phyloP scores from a whole-genome alignment of 2,329 filamentous ascomycete genomes.

The Epichloe festucae region DNA sequence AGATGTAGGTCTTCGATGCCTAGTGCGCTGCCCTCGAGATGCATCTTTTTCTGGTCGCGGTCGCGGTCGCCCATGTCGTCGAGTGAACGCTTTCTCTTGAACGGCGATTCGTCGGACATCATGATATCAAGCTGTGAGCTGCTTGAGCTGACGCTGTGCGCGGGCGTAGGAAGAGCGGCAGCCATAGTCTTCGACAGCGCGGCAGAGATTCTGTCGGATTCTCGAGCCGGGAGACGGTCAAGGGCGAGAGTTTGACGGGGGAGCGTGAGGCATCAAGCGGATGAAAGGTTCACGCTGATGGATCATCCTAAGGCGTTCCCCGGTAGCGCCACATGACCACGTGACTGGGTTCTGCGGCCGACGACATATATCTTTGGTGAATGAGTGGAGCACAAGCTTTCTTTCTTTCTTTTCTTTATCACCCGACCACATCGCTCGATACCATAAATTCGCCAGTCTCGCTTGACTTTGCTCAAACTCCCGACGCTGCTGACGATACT shows the following conservation, averaged over 20 bases:
- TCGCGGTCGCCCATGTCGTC: slow-evolving; percentile 44
- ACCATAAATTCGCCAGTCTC: slow-evolving; percentile 24
- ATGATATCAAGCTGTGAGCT: slow-evolving; percentile 30
- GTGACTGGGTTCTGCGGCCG: not conserved
- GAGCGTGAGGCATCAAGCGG: slow-evolving; percentile 55
- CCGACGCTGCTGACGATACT: slow-evolving; percentile 33
- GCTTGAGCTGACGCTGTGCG: slow-evolving; percentile 48
- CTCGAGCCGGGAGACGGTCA: slow-evolving; percentile 36
- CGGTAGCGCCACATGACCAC: not conserved
- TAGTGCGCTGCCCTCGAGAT: slow-evolving; percentile 46
- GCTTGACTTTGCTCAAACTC: slow-evolving; percentile 16
- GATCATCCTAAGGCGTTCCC: not conserved
- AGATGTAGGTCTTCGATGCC: slow-evolving; percentile 52
- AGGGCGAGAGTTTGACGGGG: slow-evolving; percentile 40
- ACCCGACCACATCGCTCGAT: slow-evolving; percentile 30
- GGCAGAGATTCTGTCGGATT: slow-evolving; percentile 36
- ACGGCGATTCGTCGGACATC: slow-evolving; percentile 39
- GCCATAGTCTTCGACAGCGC: slow-evolving; percentile 29
- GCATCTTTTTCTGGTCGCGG: slow-evolving; percentile 47
- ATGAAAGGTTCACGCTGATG: slow-evolving; percentile 48
- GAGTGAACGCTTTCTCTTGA: slow-evolving; percentile 49
- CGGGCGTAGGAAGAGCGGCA: slow-evolving; percentile 46
- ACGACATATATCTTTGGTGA: not conserved
- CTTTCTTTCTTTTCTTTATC: slow-evolving; percentile 13
- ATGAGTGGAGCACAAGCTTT: not conserved